Conservation (phyloP, 495 filamentous ascomycete genomes). For the Hypoxylon fuscum region DNA sequence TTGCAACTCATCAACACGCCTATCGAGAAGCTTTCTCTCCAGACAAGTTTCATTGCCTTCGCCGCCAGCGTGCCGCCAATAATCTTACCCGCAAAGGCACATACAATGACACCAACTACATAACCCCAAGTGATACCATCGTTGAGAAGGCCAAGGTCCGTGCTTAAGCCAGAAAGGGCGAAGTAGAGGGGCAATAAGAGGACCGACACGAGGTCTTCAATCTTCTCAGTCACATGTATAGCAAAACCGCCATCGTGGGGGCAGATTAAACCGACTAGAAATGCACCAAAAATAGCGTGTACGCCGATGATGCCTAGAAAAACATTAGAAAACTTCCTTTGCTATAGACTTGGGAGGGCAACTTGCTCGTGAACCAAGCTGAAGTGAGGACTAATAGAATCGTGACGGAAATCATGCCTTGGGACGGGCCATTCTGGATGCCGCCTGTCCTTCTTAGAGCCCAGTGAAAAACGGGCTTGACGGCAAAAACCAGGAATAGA, state of each 20-base stretch:
- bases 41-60: slow-evolving; percentile 77
- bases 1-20: slow-evolving; percentile 98
- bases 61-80: slow-evolving; percentile 86
- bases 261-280: slow-evolving; percentile 89
- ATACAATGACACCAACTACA: slow-evolving; percentile 81
- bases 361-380: slow-evolving; percentile 87
- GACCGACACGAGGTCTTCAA: slow-evolving; percentile 89
- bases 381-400: slow-evolving; percentile 81
- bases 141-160: slow-evolving; percentile 86
- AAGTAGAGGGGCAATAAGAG: slow-evolving; percentile 97
- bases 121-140: slow-evolving; percentile 91
- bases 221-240: slow-evolving; percentile 93
- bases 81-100: slow-evolving; percentile 89
- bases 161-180: slow-evolving; percentile 88
- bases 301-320: slow-evolving; percentile 78
- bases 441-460: slow-evolving; percentile 76
- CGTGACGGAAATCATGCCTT: slow-evolving; percentile 84
- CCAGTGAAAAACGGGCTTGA: slow-evolving; percentile 83
- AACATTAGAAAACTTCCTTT: slow-evolving; percentile 25
- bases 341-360: neutral
- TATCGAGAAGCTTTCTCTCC: slow-evolving; percentile 93
- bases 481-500: slow-evolving; percentile 76
- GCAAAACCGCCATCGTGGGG: slow-evolving; percentile 95
- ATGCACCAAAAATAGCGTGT: slow-evolving; percentile 66
- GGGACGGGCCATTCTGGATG: slow-evolving; percentile 89